Base-by-base conservation (phyloP, 768 basidiomycete genomes). In the Pisolithus orientalis region DNA sequence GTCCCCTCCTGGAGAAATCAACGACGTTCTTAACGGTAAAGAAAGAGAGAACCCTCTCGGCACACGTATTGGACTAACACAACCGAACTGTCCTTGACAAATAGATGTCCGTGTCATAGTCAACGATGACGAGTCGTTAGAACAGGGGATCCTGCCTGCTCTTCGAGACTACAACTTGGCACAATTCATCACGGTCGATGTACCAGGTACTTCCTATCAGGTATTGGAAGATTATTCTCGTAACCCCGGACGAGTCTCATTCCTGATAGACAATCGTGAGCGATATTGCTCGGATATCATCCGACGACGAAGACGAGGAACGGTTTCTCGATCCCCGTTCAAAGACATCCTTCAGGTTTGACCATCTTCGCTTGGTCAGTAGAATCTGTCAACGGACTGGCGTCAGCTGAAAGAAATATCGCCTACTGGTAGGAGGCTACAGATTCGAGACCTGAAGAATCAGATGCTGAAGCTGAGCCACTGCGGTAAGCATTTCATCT, bases 1-100 rank as follows among this genome's bases (percentile, higher is more conserved):
- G 65, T 84, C 91, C 1, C 94, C 94, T 25, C 94, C 94, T 1
- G 94, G 94, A 43, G 90, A 98, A 74, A 93, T 97, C 58, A 96
- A 95, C 68, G 94, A 97, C 72, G 94, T 96, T 16, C 75, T 97
- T 50, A 90, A 90, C 61, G 93, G 92, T 90, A 54, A 56, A 70
- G 50, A 43, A 43, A 45, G 55, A 42, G 42, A 38, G 25, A 38
- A 28, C 51, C 46, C 52, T 57, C 44, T 17, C 47, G 28, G 34
- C 13, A 34, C 34, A 14, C 11, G 34, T 34, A 11, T 4, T 34
- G 3, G 34, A 34, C 34, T 34, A 5, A 32, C 31, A 11, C 31
- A 11, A 32, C 11, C 31, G 10, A 11, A 14, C 13, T 13, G 13
- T 34, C 2, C 4, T 34, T 14, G 34, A 34, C 34, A 34, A 29